Evolutionary conservation across 495 filamentous ascomycete genomes (phyloP), one percentile per base, ranked within the genome.

Genomic region (Parmelia sp.): DNA sequence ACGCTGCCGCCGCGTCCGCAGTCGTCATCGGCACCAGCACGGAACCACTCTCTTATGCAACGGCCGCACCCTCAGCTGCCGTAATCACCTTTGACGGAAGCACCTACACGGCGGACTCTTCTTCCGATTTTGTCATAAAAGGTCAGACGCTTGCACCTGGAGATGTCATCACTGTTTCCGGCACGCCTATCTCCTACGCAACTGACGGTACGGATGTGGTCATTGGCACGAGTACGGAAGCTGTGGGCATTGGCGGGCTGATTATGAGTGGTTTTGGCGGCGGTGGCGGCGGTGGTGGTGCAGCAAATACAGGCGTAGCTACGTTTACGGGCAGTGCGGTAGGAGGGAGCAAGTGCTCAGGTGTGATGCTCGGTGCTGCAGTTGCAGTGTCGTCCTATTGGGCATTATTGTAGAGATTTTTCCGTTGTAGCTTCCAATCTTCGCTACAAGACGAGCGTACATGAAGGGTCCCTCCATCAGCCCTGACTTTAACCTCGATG

Each of bases 1-100:
- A 58, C 11, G 29, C 36, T 15, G 17, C 63, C 14, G 25, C 19
- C 9, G 57, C 23, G 9, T 10, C 44, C 12, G 63, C 9, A 6
- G 21, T 53, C 5, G 45, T 65, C 0, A 23, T 60, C 12, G 63
- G 57, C 31, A 58, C 53, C 19, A 64, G 10, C 21, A 65, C 60
- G 7, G 31, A 19, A 45, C 44, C 11, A 11, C 10, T 47, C 3
- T 1, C 23, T 1, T 25, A 7, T 9, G 5, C 44, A 10, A 8
- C 4, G 3, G 6, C 21, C 21, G 21, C 21, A 7, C 4, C n/a
- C 21, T 10, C 21, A 47, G 23, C 21, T 2, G 10, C 36, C 1
- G 21, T 49, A 6, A 9, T 64, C 51, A 64, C 15, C 1, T 37
- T 64, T 11, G 55, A 45, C 8, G 37, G 55, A 21, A 23, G 23